Base-by-base conservation (phyloP, 1,139 yeast species). In the Entelexis sorbosivorans region DNA sequence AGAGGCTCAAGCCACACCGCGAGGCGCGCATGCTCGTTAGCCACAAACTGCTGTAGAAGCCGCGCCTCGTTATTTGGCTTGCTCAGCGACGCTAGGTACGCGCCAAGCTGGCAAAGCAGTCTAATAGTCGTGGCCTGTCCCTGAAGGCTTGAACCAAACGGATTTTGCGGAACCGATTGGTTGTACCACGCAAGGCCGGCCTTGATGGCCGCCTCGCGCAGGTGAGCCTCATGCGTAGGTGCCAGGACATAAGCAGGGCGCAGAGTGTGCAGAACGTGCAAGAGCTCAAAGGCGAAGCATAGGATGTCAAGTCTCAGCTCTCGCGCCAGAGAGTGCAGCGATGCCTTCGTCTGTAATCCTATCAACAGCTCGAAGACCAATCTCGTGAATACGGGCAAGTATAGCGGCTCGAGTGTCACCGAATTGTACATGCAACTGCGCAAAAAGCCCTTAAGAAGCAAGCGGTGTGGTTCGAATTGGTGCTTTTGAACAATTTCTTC, bases 131-230 rank as follows among this genome's bases (percentile, higher is more conserved):
- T 78, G 58, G 79, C 79, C 46, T 82, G 78, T 63, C 81, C 80
- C 58, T 86, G 68, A 44, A 77, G 73, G 64, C 89, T 87, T 13
- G 89, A 82, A 1, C 97, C 97, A 68, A 75, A 88, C 10, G 98
- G 96, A 71, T 82, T 83, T 17, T 75, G 72, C 3, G 78, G 73
- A 24, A 77, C 72, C 2, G 58, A 53, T 50, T 72, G 75, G 36
- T 73, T 73, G 66, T 88, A 91, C 96, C 97, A 89, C 5, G 82
- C 73, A 49, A 91, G 72, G 0, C 82, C 76, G 14, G 88, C 89
- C 52, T 77, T 77, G 36, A 84, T 67, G 22, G 87, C 72, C 53
- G 74, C 72, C 4, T n/a, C 33, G 26, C 34, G 39, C 7, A 34
- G 33, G 7, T 34, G 47, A 17, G 24, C 33, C 6, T 20, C 47